phyloP scores from a whole-genome alignment of 225 moss, liverwort and hornwort genomes.

The Physcomitrium patens region DNA sequence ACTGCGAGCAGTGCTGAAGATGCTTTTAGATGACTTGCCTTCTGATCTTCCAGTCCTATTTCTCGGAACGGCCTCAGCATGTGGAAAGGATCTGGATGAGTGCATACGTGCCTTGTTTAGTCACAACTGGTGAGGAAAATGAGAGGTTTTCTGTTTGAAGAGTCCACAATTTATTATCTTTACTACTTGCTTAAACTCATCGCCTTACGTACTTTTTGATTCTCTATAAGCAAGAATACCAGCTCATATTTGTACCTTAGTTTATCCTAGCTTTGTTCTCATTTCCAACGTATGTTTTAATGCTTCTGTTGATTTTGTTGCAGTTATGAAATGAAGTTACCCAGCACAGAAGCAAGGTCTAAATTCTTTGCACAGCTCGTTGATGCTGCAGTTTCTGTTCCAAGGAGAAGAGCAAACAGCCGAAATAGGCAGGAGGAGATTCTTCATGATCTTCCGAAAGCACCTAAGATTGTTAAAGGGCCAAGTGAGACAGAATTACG shows the following conservation, averaged over 20 bases:
- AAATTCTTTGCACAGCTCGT: conserved; percentile 69
- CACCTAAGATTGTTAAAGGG: conserved; percentile 72
- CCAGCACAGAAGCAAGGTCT: conserved; percentile 61
- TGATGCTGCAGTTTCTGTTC: conserved; percentile 61
- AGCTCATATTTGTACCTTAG: neutral
- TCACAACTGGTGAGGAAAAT: conserved; percentile 52
- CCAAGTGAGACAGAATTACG: conserved; percentile 76
- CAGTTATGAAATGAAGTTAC: conserved; percentile 72
- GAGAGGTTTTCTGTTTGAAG: neutral
- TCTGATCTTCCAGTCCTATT: conserved; percentile 81
- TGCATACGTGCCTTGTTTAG: conserved; percentile 61
- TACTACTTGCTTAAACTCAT: neutral
- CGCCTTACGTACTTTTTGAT: neutral
- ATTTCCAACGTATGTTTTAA: neutral
- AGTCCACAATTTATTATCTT: neutral
- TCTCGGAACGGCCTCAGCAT: conserved; percentile 70
- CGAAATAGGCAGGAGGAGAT: conserved; percentile 59
- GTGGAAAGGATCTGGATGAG: conserved; percentile 61
- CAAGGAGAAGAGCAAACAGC: conserved; percentile 36
- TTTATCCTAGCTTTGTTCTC: neutral
- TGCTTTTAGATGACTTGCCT: conserved; percentile 77
- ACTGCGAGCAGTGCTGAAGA: conserved; percentile 76
- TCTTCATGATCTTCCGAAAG: conserved; percentile 75
- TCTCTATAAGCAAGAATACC: neutral
- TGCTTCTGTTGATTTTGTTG: conserved; percentile 20